Conservation (phyloP, 1,139 yeast species). For the Cylindricascospora bacillispora region DNA sequence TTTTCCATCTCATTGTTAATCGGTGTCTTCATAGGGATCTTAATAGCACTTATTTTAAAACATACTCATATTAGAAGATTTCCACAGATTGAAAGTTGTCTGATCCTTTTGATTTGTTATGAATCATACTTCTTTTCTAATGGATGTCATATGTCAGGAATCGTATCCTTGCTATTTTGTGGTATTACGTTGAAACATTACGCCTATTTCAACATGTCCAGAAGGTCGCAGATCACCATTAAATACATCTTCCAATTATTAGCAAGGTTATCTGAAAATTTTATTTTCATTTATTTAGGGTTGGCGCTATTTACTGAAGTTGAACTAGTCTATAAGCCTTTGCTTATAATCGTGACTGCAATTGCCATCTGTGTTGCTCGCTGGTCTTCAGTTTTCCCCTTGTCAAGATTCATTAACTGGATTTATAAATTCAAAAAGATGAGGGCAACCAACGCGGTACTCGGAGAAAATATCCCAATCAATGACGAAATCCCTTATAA, state of each 20-base stretch:
- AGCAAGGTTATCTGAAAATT: constrained; percentile 93
- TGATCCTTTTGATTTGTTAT: constrained; percentile 82
- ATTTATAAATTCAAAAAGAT: constrained; percentile 44
- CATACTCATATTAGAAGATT: constrained; percentile 88
- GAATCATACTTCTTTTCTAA: constrained; percentile 95
- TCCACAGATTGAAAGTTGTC: constrained; percentile 92
- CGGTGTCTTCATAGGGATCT: constrained; percentile 76
- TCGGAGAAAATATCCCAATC: constrained; percentile 32
- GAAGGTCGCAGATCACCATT: constrained; percentile 93
- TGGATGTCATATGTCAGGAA: constrained; percentile 99
- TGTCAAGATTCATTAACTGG: constrained; percentile 75
- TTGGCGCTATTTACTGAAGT: constrained; percentile 91
- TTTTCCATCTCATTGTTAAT: constrained; percentile 87
- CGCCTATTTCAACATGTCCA: constrained; percentile 93
- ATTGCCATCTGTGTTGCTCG: constrained; percentile 87
- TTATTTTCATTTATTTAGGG: constrained; percentile 90
- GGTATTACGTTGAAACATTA: constrained; percentile 95
- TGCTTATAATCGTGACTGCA: constrained; percentile 80
- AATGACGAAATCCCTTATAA: constrained; percentile 90
- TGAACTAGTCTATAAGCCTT: constrained; percentile 85
- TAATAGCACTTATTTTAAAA: constrained; percentile 80
- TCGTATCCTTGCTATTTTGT: constrained; percentile 86
- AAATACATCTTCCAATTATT: constrained; percentile 86
- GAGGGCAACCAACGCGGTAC: constrained; percentile 18
- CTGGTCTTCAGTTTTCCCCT: constrained; percentile 96